phyloP scores from a whole-genome alignment of 1,284 basidiomycete genomes.

The Rhodotorula sp. region DNA sequence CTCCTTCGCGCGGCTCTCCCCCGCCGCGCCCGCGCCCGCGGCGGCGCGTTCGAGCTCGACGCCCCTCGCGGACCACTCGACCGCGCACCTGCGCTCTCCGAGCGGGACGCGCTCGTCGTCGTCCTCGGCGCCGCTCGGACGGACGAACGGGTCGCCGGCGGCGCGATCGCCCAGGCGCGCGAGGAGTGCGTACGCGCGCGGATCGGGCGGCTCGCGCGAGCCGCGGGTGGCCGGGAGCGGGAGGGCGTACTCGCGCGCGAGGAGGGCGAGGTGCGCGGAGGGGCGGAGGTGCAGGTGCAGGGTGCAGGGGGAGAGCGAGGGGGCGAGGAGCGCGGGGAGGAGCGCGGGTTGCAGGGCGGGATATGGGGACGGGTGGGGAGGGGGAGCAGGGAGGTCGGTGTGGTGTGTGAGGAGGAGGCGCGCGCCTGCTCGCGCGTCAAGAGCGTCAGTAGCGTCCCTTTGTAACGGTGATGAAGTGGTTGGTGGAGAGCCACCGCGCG shows the following conservation, averaged over 20 bases:
- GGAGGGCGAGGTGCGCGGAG: slow-evolving; percentile 35
- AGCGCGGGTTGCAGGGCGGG: slow-evolving; percentile 12
- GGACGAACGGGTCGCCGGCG: slow-evolving; percentile 27
- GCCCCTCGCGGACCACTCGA: slow-evolving; percentile 31
- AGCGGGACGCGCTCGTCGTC: slow-evolving; percentile 37
- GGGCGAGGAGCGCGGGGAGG: slow-evolving; percentile 23
- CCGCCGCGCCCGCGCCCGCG: neutral
- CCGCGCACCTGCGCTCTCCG: slow-evolving; percentile 28
- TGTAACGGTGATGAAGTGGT: too few relatives aligned
- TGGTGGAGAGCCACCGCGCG: too few relatives aligned
- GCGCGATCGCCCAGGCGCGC: slow-evolving; percentile 6
- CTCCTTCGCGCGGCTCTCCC: neutral
- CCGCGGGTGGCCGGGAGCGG: neutral
- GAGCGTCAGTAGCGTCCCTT: neutral
- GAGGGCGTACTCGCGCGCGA: slow-evolving; percentile 39
- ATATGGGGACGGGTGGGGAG: slow-evolving; percentile 5
- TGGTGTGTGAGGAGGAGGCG: slow-evolving; percentile 37
- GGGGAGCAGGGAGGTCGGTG: slow-evolving; percentile 23
- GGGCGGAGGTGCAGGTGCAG: slow-evolving; percentile 42
- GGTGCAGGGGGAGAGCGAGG: slow-evolving; percentile 31
- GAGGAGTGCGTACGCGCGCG: slow-evolving; percentile 22
- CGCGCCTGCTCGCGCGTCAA: slow-evolving; percentile 16
- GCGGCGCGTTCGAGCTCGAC: neutral
- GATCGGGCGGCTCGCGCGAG: slow-evolving; percentile 4
- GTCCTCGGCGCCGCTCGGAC: slow-evolving; percentile 15